Evolutionary conservation across 2,329 filamentous ascomycete species (phyloP), one percentile per base, ranked within the genome.

Genomic region (Trichoderma harzianum): DNA sequence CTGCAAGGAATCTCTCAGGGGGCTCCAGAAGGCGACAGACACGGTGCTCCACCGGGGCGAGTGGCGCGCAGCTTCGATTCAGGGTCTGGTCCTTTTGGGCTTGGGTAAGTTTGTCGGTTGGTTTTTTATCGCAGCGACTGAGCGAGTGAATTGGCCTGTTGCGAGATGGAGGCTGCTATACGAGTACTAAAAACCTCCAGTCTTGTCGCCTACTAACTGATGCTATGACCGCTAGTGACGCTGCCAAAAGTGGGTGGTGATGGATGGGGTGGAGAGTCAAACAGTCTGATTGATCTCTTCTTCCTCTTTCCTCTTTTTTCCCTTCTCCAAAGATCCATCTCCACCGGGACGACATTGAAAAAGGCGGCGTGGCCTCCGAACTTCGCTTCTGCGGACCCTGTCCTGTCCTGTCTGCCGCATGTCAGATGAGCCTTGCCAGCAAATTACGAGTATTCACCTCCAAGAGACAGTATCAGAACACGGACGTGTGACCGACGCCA

Each of bases 341-440:
- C 39, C 66, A 61, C 39, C 21, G 28, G 55, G 55, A 28, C 28
- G 16, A 53, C 32, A 3, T 53, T 24, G 39, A 69, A 69, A 69
- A 69, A 62, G 67, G 67, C 67, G 67, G 57, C 66, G 66, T 61
- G 66, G 39, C 55, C 66, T 69, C 66, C 55, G 36, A 69, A 69
- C n/a, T 26, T 61, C 39, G 36, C 67, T 39, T 69, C 34, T 32
- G 34, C 51, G n/a, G 24, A 26, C 53, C 32, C 24, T n/a, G 64
- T 58, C 55, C 36, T 43, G 39, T 47, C 32, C 32, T 18, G 64
- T 43, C 55, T 34, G 64, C 64, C 64, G 24, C 64, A 58, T 43
- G 51, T 67, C 53, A 39, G 32, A 69, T 60, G 65, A 57, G n/a
- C 65, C 7, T 39, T 60, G 34, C 39, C n/a, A 55, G n/a, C 55